Conservation (phyloP, 148 eudicot species). For the Salicornia ramosissima region DNA sequence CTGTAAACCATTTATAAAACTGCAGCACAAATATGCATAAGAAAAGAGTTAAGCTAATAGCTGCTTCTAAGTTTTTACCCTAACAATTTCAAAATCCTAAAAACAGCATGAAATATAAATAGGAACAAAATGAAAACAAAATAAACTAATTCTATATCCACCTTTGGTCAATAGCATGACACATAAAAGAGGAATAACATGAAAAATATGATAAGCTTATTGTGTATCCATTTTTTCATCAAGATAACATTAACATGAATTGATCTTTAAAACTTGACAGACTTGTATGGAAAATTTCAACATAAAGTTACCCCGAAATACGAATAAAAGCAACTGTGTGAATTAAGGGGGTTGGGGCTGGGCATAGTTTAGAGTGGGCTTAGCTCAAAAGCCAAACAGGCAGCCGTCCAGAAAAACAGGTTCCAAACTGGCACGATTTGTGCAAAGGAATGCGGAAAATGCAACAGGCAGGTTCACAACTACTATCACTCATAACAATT, state of each 20-base stretch:
- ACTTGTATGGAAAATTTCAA: background rate
- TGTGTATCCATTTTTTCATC: background rate
- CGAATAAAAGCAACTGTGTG: background rate
- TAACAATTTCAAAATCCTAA: background rate
- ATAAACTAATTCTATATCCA: background rate
- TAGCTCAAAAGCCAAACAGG: background rate
- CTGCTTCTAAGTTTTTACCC: background rate
- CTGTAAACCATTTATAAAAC: constrained; percentile 97
- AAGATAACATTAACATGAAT: background rate
- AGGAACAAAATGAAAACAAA: background rate
- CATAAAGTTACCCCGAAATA: background rate
- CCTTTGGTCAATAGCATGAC: background rate
- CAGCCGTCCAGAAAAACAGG: background rate
- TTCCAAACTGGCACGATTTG: background rate
- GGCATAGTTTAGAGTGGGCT: too few relatives aligned
- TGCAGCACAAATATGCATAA: constrained; percentile 30
- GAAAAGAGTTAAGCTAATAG: background rate
- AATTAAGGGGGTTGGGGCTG: background rate
- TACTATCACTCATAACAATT: background rate
- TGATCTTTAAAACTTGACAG: background rate
- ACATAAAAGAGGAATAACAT: too few relatives aligned
- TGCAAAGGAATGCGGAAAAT: background rate
- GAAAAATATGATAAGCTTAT: too few relatives aligned
- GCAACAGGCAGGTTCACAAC: background rate
- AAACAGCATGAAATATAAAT: background rate